phyloP scores from a whole-genome alignment of 164 flowering plant species.

The Taxillus chinensis region DNA sequence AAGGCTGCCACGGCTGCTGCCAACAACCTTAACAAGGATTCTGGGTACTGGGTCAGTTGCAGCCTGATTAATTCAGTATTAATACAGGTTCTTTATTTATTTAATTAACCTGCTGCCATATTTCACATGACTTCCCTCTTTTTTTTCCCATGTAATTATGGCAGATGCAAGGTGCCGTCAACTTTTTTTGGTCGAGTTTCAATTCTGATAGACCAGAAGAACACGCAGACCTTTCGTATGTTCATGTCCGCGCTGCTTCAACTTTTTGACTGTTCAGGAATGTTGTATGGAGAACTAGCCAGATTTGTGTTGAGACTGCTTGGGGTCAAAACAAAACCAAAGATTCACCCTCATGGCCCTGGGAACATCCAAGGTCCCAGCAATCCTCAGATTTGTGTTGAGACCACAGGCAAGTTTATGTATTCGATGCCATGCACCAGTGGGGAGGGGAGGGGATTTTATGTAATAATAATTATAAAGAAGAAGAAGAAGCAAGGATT shows the following conservation, averaged over 20 bases:
- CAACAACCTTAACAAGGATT: neutral
- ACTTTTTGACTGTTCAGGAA: slow-evolving; percentile 86
- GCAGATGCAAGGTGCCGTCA: slow-evolving; percentile 91
- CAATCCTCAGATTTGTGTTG: slow-evolving; percentile 28
- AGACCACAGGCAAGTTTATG: slow-evolving; percentile 1
- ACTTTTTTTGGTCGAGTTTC: slow-evolving; percentile 75
- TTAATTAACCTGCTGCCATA: too few relatives aligned
- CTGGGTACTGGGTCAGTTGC: too few relatives aligned
- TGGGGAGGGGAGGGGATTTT: too few relatives aligned
- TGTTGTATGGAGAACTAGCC: slow-evolving; percentile 87
- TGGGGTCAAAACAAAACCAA: slow-evolving; percentile 64
- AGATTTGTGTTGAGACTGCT: slow-evolving; percentile 80
- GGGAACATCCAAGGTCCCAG: slow-evolving; percentile 40
- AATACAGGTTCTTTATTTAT: too few relatives aligned
- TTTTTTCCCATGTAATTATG: neutral
- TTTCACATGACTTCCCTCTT: neutral
- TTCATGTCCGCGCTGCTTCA: slow-evolving; percentile 92
- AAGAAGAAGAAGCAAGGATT: too few relatives aligned
- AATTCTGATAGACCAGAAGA: slow-evolving; percentile 76
- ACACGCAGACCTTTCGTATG: slow-evolving; percentile 88
- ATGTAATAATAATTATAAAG: too few relatives aligned
- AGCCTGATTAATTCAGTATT: too few relatives aligned
- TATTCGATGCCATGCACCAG: too few relatives aligned
- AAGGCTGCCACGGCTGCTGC: neutral
- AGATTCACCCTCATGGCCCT: slow-evolving; percentile 38